phyloP scores from a whole-genome alignment of 805 yeast genomes.

The Wickerhamomyces silvicola region DNA sequence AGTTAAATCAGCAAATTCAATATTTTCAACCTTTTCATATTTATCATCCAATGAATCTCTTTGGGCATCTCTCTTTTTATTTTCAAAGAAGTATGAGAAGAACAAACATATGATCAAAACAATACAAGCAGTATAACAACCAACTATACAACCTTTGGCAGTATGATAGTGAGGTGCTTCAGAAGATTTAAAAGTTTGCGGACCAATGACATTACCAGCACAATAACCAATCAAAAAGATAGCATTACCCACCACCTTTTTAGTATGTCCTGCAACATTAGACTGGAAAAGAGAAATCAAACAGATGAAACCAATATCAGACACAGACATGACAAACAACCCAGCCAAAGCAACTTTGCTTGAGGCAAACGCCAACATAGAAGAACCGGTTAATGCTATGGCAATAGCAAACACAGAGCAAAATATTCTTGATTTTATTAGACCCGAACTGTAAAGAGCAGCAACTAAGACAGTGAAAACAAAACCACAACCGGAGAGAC shows the following conservation, averaged over 20 bases:
- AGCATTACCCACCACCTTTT: conserved; percentile 55
- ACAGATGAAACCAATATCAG: conserved; percentile 31
- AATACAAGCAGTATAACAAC: conserved; percentile 37
- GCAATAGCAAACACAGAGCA: conserved; percentile 17
- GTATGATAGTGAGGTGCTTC: conserved; percentile 57
- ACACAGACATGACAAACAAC: conserved; percentile 25
- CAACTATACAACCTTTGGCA: conserved; percentile 47
- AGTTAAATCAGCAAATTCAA: conserved; percentile 40
- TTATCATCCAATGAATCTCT: conserved; percentile 13
- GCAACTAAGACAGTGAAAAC: conserved; percentile 24
- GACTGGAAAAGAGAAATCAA: conserved; percentile 30
- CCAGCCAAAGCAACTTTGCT: conserved; percentile 25
- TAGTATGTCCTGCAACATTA: conserved; percentile 70
- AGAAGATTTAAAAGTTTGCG: conserved; percentile 54
- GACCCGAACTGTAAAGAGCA: conserved; percentile 2
- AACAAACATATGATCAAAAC: conserved; percentile 27
- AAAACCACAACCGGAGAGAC: conserved; percentile 28
- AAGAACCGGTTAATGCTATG: conserved; percentile 23
- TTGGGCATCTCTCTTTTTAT: conserved; percentile 32
- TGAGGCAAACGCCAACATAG: conserved; percentile 26
- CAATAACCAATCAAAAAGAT: conserved; percentile 59
- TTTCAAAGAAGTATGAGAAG: conserved; percentile 27
- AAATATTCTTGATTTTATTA: conserved; percentile 20
- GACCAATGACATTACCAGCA: conserved; percentile 65
- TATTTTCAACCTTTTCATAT: conserved; percentile 20